Evolutionary conservation across 495 filamentous ascomycete genomes (phyloP).

Genomic region (Penicillium antarcticum): DNA sequence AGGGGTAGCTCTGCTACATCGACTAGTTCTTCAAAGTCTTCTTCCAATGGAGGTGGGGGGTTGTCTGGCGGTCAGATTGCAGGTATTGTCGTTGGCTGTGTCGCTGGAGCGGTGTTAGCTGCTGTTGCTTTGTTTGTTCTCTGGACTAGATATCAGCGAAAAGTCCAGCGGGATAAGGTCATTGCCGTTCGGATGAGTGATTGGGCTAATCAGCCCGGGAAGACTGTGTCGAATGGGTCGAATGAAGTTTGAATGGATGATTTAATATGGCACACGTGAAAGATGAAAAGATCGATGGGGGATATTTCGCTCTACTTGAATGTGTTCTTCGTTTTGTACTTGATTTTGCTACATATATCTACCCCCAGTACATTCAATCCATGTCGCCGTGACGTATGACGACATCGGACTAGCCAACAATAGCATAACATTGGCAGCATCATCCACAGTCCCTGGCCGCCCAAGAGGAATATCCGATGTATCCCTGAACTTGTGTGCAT

Average conservation of each 20-base stretch:
- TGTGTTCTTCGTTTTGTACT: too few relatives aligned
- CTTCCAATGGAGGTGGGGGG: constrained; percentile 1
- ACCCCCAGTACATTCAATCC: constrained; percentile 16
- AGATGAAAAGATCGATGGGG: too few relatives aligned
- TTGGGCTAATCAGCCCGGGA: too few relatives aligned
- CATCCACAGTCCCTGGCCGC: constrained; percentile 63
- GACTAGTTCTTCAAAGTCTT: neutral
- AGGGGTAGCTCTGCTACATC: constrained; percentile 1
- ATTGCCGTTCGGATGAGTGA: constrained; percentile 1
- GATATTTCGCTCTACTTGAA: too few relatives aligned
- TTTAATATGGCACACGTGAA: too few relatives aligned
- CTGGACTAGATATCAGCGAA: constrained; percentile 7
- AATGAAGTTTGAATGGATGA: too few relatives aligned
- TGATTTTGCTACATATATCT: constrained; percentile 6
- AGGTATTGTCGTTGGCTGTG: constrained; percentile 44
- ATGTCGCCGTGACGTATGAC: constrained; percentile 47
- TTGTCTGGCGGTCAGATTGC: constrained; percentile 44
- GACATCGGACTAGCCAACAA: constrained; percentile 68
- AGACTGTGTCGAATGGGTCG: too few relatives aligned
- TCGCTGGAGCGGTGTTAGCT: constrained; percentile 31
- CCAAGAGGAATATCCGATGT: constrained; percentile 63
- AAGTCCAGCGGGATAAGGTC: constrained; percentile 6
- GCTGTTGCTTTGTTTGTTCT: constrained; percentile 10
- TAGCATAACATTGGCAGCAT: constrained; percentile 65
- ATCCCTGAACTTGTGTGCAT: constrained; percentile 23